These are phyloP conservation scores for Cunninghamia lanceolata DNA, from an alignment of 75 land plant species.

Conservation along the genomic window DNA sequence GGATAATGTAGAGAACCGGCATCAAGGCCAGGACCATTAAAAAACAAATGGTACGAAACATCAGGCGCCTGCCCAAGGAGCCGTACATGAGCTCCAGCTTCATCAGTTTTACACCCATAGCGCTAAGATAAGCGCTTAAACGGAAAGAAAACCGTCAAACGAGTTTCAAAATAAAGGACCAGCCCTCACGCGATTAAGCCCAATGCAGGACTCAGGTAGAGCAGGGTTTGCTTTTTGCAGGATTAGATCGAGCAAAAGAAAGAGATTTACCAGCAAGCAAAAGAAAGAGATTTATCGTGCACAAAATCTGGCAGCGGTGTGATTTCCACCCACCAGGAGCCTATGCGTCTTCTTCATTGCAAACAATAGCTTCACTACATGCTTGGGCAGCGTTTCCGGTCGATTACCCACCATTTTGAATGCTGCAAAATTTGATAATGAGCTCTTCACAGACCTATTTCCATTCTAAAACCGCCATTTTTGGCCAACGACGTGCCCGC, in stretches of 20 bases:
- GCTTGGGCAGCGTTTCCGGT: background rate
- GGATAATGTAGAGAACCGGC: background rate
- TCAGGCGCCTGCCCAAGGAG: background rate
- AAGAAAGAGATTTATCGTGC: slow-evolving; percentile 16
- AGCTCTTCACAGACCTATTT: background rate
- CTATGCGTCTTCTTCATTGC: background rate
- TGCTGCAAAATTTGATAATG: background rate
- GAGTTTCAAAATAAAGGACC: background rate
- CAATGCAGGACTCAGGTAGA: background rate
- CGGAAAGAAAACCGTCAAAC: background rate
- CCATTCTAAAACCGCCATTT: background rate
- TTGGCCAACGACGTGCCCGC: background rate
- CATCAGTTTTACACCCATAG: background rate
- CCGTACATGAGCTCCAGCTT: slow-evolving; percentile 3
- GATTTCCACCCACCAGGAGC: slow-evolving; percentile 30
- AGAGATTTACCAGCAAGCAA: background rate
- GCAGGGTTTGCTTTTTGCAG: background rate
- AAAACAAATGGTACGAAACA: background rate
- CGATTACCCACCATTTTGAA: slow-evolving; percentile 7
- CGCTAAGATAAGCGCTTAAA: background rate
- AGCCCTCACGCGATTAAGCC: background rate
- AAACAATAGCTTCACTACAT: background rate
- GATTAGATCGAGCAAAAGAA: slow-evolving; percentile 10
- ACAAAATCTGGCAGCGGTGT: slow-evolving; percentile 35
- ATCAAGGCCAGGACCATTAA: background rate